Conservation (phyloP, 495 filamentous ascomycete genomes). For the Penicillium odoratum region DNA sequence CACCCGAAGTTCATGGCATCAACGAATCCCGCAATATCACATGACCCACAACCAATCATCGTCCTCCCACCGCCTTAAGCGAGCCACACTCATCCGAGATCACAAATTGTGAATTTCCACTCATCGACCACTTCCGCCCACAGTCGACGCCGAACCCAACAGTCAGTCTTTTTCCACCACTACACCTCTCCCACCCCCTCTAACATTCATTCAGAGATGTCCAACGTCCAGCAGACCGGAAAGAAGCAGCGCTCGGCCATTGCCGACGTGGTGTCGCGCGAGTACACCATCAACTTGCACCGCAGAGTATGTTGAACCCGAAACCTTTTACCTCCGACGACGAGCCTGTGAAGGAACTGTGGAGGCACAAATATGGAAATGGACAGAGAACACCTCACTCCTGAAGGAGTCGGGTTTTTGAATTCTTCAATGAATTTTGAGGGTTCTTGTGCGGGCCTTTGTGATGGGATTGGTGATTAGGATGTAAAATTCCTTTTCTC, state of each 20-base stretch:
- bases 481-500: background rate
- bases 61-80: slow-evolving; percentile 32
- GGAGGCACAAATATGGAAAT: slow-evolving; percentile 23
- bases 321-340: slow-evolving; percentile 23
- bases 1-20: slow-evolving; percentile 11
- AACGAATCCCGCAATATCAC: background rate
- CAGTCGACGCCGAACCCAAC: slow-evolving; percentile 44
- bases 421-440: slow-evolving; percentile 18
- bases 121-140: slow-evolving; percentile 46
- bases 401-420: slow-evolving; percentile 24
- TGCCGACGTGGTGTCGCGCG: slow-evolving; percentile 95
- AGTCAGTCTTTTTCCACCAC: slow-evolving; percentile 32
- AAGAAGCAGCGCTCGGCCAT: slow-evolving; percentile 91
- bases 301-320: slow-evolving; percentile 82
- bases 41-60: slow-evolving; percentile 14
- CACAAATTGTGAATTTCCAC: slow-evolving; percentile 37
- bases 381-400: slow-evolving; percentile 34
- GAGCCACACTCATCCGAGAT: slow-evolving; percentile 47
- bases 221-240: slow-evolving; percentile 56
- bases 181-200: background rate
- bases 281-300: slow-evolving; percentile 99
- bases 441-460: slow-evolving; percentile 8
- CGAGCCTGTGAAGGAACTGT: slow-evolving; percentile 23
- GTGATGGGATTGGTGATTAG: background rate
- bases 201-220: slow-evolving; percentile 60